Conservation (phyloP, 73 alveolate species). For the Loxodes magnus region DNA sequence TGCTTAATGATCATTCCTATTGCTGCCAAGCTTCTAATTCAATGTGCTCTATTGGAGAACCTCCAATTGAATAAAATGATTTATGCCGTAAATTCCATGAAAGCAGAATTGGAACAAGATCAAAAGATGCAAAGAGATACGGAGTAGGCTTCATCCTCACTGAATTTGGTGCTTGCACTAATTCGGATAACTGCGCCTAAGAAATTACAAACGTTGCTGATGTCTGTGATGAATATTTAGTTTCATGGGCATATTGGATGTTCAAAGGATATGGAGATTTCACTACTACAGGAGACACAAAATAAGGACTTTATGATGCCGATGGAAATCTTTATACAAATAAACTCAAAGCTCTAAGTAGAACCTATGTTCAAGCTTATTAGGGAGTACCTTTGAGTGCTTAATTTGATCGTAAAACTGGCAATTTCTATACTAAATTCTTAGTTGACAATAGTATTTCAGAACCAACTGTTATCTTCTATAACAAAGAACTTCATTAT, state of each 20-base stretch:
- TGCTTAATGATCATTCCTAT: constrained; percentile 30
- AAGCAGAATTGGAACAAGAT: constrained; percentile 26
- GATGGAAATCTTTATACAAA: constrained; percentile 59
- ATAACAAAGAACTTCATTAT: constrained; percentile 46
- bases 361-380: constrained; percentile 49
- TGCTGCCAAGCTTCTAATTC: constrained; percentile 21
- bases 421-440: constrained; percentile 32
- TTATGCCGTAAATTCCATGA: constrained; percentile 27
- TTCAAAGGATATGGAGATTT: constrained; percentile 65
- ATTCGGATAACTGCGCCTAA: constrained; percentile 40
- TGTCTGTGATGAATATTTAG: constrained; percentile 36
- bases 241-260: constrained; percentile 76
- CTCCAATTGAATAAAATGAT: constrained; percentile 5
- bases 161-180: constrained; percentile 80
- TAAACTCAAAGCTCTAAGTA: constrained; percentile 49
- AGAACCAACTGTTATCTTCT: constrained; percentile 36
- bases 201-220: constrained; percentile 54
- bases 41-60: constrained; percentile 28
- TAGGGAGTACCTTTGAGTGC: constrained; percentile 49
- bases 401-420: constrained; percentile 27
- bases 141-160: constrained; percentile 45
- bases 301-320: constrained; percentile 53
- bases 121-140: constrained; percentile 44
- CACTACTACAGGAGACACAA: constrained; percentile 63
- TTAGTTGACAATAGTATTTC: constrained; percentile 32